phyloP scores from a whole-genome alignment of 2,329 filamentous ascomycete genomes.

The Diplodia seriata region DNA sequence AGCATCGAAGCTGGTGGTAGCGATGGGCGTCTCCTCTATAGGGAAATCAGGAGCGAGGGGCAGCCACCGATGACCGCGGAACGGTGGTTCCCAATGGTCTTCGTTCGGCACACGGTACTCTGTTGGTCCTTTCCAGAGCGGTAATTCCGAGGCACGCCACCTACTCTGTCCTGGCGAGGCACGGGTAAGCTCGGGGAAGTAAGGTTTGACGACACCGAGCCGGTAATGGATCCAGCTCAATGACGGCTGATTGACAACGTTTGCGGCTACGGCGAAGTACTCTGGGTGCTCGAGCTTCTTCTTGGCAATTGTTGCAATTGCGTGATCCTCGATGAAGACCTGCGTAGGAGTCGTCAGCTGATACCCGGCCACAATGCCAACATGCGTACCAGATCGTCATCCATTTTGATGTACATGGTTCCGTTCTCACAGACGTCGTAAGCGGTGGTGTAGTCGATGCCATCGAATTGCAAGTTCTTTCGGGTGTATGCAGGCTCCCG shows the following conservation, averaged over 20 bases:
- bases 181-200: slow-evolving; percentile 56
- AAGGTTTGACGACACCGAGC: slow-evolving; percentile 60
- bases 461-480: slow-evolving; percentile 34
- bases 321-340: slow-evolving; percentile 52
- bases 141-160: slow-evolving; percentile 53
- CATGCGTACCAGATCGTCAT: slow-evolving; percentile 48
- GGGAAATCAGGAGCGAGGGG: slow-evolving; percentile 52
- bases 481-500: slow-evolving; percentile 42
- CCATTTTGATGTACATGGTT: slow-evolving; percentile 53
- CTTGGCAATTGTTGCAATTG: slow-evolving; percentile 62
- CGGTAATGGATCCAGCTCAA: slow-evolving; percentile 63
- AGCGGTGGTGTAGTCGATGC: slow-evolving; percentile 34
- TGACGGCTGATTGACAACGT: slow-evolving; percentile 64
- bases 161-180: slow-evolving; percentile 35
- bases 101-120: slow-evolving; percentile 36
- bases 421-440: slow-evolving; percentile 38
- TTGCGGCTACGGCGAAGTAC: slow-evolving; percentile 61
- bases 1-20: slow-evolving; percentile 55
- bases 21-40: slow-evolving; percentile 56
- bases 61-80: slow-evolving; percentile 60
- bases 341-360: slow-evolving; percentile 23
- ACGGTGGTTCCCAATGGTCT: slow-evolving; percentile 43
- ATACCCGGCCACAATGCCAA: too few relatives aligned
- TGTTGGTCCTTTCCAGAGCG: slow-evolving; percentile 42
- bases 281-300: slow-evolving; percentile 60